phyloP scores from a whole-genome alignment of 2,329 filamentous ascomycete genomes.

The Ophiostoma ips region DNA sequence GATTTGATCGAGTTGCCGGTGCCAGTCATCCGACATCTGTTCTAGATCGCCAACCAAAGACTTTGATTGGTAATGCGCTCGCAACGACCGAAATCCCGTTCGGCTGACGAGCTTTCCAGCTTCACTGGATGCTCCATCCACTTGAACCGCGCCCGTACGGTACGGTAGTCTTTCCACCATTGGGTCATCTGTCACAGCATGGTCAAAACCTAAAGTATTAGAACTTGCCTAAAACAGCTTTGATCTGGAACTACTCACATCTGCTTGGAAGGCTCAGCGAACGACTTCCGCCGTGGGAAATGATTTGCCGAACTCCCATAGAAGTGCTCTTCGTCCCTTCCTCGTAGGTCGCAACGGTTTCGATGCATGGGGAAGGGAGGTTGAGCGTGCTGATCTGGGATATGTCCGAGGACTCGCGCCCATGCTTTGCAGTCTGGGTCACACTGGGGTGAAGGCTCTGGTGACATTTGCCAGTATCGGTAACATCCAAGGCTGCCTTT shows the following conservation, averaged over 20 bases:
- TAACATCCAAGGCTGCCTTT: neutral
- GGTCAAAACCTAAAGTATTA: neutral
- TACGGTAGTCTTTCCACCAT: too few species aligned
- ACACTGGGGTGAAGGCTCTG: neutral
- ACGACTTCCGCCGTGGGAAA: neutral
- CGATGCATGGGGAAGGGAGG: constrained; percentile 5
- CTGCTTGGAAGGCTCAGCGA: neutral
- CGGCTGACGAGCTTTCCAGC: too few species aligned
- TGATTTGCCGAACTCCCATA: neutral
- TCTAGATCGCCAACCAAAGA: neutral
- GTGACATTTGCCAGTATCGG: neutral
- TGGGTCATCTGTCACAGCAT: neutral
- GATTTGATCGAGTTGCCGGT: neutral
- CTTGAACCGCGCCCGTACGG: too few species aligned
- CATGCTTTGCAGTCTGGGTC: neutral
- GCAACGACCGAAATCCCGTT: neutral
- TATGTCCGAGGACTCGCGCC: neutral
- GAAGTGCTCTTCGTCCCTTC: neutral
- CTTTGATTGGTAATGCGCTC: neutral
- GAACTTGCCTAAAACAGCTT: neutral
- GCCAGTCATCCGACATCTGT: constrained; percentile 5
- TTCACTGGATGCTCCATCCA: too few species aligned
- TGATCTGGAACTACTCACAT: neutral
- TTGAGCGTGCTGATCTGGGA: constrained; percentile 11
- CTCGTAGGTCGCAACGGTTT: neutral